Evolutionary conservation across 164 flowering plant genomes (phyloP).

Genomic region (Protea cynaroides): DNA sequence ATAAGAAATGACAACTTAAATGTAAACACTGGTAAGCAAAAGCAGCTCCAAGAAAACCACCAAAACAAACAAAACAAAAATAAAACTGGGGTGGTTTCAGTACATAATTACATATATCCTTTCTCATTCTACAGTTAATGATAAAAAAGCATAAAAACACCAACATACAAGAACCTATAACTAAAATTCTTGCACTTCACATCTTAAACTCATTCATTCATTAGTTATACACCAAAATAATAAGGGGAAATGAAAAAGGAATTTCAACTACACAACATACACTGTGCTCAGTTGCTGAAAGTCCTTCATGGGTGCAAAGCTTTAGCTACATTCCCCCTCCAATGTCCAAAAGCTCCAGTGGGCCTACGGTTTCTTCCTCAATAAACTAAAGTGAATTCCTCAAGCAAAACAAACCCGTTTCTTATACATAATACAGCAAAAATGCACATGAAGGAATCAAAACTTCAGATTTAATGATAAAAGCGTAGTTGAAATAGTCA

Average conservation of each 20-base stretch:
- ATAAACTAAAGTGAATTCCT: conserved; percentile 1
- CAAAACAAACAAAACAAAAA: too few species aligned
- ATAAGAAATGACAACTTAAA: too few species aligned
- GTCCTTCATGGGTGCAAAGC: not conserved
- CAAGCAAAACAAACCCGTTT: conserved; percentile 8
- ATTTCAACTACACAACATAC: not conserved
- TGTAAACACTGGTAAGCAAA: too few species aligned
- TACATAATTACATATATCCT: too few species aligned
- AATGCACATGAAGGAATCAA: not conserved
- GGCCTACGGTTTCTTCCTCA: conserved; percentile 6
- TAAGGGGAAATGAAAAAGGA: not conserved
- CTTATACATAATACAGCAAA: conserved; percentile 7
- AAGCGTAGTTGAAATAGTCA: not conserved
- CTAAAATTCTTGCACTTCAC: too few species aligned
- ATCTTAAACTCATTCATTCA: too few species aligned
- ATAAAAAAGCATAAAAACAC: too few species aligned
- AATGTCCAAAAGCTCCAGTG: not conserved
- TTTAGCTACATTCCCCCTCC: not conserved
- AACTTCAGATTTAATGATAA: not conserved
- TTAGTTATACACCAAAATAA: too few species aligned
- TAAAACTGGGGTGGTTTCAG: too few species aligned
- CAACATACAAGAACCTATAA: too few species aligned
- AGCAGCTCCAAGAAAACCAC: too few species aligned
- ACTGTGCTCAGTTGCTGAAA: conserved; percentile 1
- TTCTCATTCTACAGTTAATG: too few species aligned